A percentile compares a stretch with the other conserved stretches of the same genome.
phyloP scores from a whole-genome alignment of 768 basidiomycete genomes.

The Russula vinacea region DNA sequence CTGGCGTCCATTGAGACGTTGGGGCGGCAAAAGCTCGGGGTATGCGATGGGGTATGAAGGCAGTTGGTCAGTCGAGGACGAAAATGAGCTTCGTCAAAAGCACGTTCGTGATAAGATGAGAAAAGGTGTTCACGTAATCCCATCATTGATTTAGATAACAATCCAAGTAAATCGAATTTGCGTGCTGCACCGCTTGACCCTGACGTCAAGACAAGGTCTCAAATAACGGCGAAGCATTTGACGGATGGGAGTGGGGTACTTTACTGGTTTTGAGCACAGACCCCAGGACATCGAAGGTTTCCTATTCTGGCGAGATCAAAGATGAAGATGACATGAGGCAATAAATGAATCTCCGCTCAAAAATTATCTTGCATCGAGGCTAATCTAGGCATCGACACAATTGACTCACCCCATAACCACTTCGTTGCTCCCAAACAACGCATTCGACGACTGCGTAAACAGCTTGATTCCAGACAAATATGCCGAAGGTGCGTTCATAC shows the following conservation, averaged over 20 bases:
- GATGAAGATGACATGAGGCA: not conserved
- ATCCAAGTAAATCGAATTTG: not conserved
- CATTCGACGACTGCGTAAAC: not conserved
- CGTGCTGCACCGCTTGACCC: not conserved
- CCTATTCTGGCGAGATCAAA: no score
- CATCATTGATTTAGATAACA: not conserved
- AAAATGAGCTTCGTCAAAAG: constrained; percentile 18
- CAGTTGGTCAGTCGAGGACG: constrained; percentile 32
- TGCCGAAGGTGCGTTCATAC: constrained; percentile 26
- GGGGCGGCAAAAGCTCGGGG: constrained; percentile 35
- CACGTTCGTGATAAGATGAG: not conserved
- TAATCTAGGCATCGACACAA: no score
- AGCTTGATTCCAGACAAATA: not conserved
- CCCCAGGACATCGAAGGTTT: no score
- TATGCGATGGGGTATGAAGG: constrained; percentile 37
- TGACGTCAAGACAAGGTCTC: not conserved
- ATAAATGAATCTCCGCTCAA: constrained; percentile 20
- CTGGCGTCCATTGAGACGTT: constrained; percentile 33
- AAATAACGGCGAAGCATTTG: no score
- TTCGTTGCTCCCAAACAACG: not conserved
- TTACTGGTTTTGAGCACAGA: no score
- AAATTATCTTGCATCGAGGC: not conserved
- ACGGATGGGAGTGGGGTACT: no score
- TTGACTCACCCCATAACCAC: not conserved
- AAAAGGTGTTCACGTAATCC: not conserved